Evolutionary conservation across 148 eudicot species (phyloP), one percentile per base, ranked within the genome.

Genomic region (Vaccinium corymbosum): DNA sequence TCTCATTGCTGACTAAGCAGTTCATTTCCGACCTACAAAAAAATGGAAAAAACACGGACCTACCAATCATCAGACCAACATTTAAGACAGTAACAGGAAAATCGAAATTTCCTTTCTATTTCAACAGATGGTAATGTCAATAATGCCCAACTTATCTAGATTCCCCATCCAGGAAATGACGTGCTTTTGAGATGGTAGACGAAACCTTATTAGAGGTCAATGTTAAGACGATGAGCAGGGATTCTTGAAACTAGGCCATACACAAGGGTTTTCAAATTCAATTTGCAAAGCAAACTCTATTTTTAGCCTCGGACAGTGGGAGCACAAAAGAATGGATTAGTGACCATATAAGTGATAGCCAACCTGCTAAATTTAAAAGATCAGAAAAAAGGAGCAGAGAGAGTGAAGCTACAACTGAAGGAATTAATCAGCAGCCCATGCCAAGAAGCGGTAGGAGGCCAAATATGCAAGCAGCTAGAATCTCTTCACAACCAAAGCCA

Each of bases 371-470:
- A 38, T 38, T 38, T 38, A 38, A 38, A 38, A 38, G 42, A 38
- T 38, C 42, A 38, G 42, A 4, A 38, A 38, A 38, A 38, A 38
- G 42, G 42, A 38, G 42, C 42, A 38, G 42, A 38, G 42, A 38
- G 42, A 38, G 92, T 56, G 97, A 94, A 82, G 92, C 89, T 78
- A 91, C 91, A 68, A 89, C 93, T 25, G 98, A 92, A 56, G 95
- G 90, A 80, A 91, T 90, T 84, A 92, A 80, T 80, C 61, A 75
- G 84, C 89, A 90, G 42, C 89, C 89, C 83, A 81, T 74, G 85
- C 92, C 92, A 66, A 91, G 87, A 84, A 86, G 91, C 88, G 87
- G 94, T 17, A 91, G 92, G 49, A 97, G 94, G 84, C 92, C 87
- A 82, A 90, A 87, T 56, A 97, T 85, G 73, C 85, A 71, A 70